Percentiles rank a stretch among this genome's conserved stretches.
Evolutionary conservation across 345 rosid species (phyloP).

Genomic region (Gossypium australe): DNA sequence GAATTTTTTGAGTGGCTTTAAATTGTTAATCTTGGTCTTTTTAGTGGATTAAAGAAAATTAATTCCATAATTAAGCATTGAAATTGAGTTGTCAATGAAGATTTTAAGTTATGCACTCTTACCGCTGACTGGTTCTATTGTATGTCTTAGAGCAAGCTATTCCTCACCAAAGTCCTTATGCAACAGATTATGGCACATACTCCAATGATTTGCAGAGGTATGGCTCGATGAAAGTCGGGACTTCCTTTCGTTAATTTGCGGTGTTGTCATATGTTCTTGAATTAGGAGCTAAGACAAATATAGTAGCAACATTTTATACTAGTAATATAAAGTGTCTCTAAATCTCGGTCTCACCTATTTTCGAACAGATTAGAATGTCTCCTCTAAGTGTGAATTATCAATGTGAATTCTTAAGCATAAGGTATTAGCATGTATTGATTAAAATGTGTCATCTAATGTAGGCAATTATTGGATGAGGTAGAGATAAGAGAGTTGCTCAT

Average conservation of each 20-base stretch:
- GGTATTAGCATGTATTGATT: too few relatives aligned
- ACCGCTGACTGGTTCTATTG: neutral
- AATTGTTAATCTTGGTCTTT: too few relatives aligned
- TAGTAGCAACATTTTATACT: neutral
- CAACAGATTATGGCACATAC: slow-evolving; percentile 42
- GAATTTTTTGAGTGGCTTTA: too few relatives aligned
- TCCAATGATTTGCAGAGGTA: slow-evolving; percentile 24
- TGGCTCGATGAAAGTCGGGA: too few relatives aligned
- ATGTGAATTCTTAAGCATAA: too few relatives aligned
- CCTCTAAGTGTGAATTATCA: neutral
- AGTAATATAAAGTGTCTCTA: neutral
- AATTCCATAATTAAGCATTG: neutral
- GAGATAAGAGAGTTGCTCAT: slow-evolving; percentile 69
- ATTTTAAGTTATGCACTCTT: neutral
- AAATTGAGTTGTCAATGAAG: neutral
- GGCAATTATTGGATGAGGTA: too few relatives aligned
- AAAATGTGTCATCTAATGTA: too few relatives aligned
- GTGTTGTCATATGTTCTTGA: neutral
- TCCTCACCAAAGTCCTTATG: slow-evolving; percentile 50
- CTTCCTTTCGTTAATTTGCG: too few relatives aligned
- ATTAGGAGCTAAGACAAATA: neutral
- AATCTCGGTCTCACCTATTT: neutral
- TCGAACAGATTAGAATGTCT: neutral
- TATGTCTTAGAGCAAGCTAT: slow-evolving; percentile 51
- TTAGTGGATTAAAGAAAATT: too few relatives aligned